Conservation (phyloP, 768 basidiomycete species). For the Lactarius quietus region DNA sequence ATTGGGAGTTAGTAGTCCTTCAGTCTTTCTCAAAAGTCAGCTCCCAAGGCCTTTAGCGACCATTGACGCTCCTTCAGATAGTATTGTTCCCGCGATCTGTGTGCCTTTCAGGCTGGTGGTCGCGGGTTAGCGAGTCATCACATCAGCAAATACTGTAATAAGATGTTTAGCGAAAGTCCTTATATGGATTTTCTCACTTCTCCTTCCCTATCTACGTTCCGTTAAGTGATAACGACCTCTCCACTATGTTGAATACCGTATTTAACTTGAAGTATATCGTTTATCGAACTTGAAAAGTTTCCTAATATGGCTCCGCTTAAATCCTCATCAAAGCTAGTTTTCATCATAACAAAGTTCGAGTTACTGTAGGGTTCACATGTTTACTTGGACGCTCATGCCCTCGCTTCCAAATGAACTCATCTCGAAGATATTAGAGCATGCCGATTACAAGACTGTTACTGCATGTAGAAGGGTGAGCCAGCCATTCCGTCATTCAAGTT, state of each 20-base stretch:
- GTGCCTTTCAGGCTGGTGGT: too few species aligned
- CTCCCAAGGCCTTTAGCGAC: too few species aligned
- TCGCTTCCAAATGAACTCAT: neutral
- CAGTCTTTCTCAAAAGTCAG: too few species aligned
- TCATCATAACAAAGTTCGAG: neutral
- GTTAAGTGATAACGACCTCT: neutral
- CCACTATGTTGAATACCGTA: neutral
- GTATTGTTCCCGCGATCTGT: too few species aligned
- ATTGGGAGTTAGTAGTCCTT: neutral
- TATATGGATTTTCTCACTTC: too few species aligned
- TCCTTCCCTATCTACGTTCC: neutral
- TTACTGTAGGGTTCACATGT: neutral
- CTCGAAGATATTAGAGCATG: neutral
- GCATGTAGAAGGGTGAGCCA: conserved; percentile 5
- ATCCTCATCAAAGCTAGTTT: neutral
- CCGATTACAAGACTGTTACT: conserved; percentile 9
- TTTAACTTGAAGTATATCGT: neutral
- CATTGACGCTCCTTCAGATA: too few species aligned
- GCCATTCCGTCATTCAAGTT: neutral
- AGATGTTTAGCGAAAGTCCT: too few species aligned
- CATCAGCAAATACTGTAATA: too few species aligned
- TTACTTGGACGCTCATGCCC: neutral
- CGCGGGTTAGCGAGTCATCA: too few species aligned
- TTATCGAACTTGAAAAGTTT: neutral
- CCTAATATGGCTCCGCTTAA: neutral